Evolutionary conservation across 257 asterid genomes (phyloP), one percentile per base, ranked within the genome.

Genomic region (Rehmannia glutinosa): DNA sequence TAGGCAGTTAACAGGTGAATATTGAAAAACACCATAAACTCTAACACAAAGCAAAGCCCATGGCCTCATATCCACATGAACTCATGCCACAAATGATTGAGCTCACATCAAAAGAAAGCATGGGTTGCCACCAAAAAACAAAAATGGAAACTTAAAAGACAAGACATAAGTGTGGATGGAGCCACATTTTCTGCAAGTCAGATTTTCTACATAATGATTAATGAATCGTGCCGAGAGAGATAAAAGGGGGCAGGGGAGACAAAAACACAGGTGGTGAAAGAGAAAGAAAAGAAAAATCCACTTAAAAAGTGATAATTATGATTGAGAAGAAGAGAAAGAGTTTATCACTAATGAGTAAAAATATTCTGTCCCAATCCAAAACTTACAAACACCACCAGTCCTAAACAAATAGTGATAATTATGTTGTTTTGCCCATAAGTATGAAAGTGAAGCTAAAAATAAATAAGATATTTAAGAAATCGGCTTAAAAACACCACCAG

Each of bases 1-100:
- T 56, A 35, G 62, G 66, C 51, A 53, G 27, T 32, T 10, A 43
- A 23, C 30, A 56, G 51, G 64, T 46, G 33, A 54, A 45, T 64
- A 9, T 58, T n/a, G 19, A 63, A 19, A 46, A 59, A 38, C 0
- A 45, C 41, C 13, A 53, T 47, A 63, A n/a, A n/a, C n/a, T n/a
- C n/a, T n/a, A n/a, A n/a, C n/a, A n/a, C n/a, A n/a, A n/a, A n/a
- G n/a, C n/a, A n/a, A 30, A 55, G 58, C 62, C 38, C 36, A 16
- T 41, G 41, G 58, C 46, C 42, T 27, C 36, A n/a, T 23, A 4
- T 64, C 65, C 54, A 58, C 53, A 24, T 32, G 33, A 52, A 46
- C 23, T 55, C 51, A 50, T 39, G 35, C 33, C 69, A 42, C 5
- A 23, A 30, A 43, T 20, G 6, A 39, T 51, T 35, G 54, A 43